Percentiles rank a stretch among this genome's conserved stretches.
These are phyloP conservation scores for Cyberlindnera mrakii DNA, from an alignment of 805 yeast genomes.

Conservation along the genomic window DNA sequence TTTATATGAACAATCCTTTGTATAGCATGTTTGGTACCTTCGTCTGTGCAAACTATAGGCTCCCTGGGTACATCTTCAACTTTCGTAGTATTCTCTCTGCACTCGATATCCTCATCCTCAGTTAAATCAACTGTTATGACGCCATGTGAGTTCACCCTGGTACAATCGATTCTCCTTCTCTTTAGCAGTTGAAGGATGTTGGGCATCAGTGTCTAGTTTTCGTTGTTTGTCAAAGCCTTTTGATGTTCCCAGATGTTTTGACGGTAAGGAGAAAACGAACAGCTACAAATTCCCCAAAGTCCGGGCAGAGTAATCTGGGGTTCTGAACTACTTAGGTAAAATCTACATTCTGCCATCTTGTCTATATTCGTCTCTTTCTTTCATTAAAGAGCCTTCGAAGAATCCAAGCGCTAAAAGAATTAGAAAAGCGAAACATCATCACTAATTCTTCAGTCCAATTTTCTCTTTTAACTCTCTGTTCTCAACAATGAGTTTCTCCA, in stretches of 20 bases:
- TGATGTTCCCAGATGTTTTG: no score
- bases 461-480: constrained; percentile 15
- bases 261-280: no score
- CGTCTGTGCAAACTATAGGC: not conserved
- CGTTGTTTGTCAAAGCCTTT: no score
- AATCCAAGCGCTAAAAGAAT: no score
- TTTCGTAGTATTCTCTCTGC: not conserved
- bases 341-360: no score
- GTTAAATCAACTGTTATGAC: constrained; percentile 10
- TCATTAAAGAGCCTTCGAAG: no score
- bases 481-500: constrained; percentile 16
- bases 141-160: constrained; percentile 1
- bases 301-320: no score
- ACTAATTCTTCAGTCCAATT: not conserved
- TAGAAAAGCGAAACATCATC: no score
- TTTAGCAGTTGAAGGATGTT: constrained; percentile 8
- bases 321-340: no score
- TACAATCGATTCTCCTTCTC: not conserved
- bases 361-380: no score
- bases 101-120: constrained; percentile 5
- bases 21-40: not conserved
- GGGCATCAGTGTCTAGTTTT: not conserved
- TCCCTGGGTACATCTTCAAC: not conserved
- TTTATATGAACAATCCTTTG: not conserved
- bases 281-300: no score